Evolutionary conservation across 768 basidiomycete genomes (phyloP).

Genomic region (Tricholoma sp.): DNA sequence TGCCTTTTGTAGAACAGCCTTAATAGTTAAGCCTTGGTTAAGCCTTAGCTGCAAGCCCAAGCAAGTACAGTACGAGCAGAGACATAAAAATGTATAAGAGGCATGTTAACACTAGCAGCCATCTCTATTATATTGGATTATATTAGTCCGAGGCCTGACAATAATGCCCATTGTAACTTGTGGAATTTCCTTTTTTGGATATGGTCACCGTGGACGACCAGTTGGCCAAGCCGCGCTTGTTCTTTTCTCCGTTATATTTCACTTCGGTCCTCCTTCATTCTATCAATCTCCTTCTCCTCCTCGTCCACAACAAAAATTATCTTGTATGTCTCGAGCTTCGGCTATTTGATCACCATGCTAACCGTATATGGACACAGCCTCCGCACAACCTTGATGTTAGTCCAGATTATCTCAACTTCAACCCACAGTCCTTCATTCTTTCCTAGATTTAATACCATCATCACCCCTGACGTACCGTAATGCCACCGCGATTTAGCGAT

Average conservation of each 20-base stretch:
- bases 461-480: constrained; percentile 8
- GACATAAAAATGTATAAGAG: no score
- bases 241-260: not conserved
- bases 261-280: not conserved
- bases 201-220: not conserved
- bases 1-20: not conserved
- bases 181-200: not conserved
- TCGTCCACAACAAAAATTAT: no score
- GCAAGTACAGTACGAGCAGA: no score
- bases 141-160: no score
- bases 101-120: no score
- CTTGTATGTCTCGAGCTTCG: not conserved
- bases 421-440: not conserved
- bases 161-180: no score
- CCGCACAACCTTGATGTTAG: not conserved
- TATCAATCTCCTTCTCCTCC: not conserved
- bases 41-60: no score
- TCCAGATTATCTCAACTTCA: no score
- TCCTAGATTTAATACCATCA: not conserved
- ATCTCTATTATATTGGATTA: no score
- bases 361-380: not conserved
- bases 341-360: not conserved
- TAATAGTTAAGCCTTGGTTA: no score
- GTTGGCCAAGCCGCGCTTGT: not conserved
- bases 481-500: constrained; percentile 43